Evolutionary conservation across 1,139 yeast genomes (phyloP), one percentile per base, ranked within the genome.

Genomic region (Pichia sp.): DNA sequence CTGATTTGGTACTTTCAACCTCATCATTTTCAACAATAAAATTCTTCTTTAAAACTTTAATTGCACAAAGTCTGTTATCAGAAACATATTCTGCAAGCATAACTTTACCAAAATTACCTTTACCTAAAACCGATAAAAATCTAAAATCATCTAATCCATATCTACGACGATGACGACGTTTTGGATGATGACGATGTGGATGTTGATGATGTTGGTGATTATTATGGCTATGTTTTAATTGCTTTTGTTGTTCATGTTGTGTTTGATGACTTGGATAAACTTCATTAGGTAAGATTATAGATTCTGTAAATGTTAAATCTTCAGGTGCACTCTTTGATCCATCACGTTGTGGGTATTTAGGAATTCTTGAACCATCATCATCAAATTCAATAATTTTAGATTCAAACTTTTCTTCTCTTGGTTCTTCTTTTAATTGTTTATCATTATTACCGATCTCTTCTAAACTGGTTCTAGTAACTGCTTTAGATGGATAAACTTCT

Each of bases 91-190:
- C 95, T 2, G 96, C 97, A 52, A 91, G 73, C 89, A 91, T 86
- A 44, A 91, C 97, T 60, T 91, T 91, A 65, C 98, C 98, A 61
- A 91, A 91, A 61, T 91, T 91, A 65, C 97, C 98, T 60, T 88
- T 89, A 59, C 98, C 98, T 51, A 91, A 72, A 8, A 91, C 98
- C 10, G 96, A 94, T 56, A 91, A 68, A 56, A 91, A 83, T 56
- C 86, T 85, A 70, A 89, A 91, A 64, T 91, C 97, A 61, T 91
- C 97, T 51, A 91, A 73, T 0, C 97, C 96, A 45, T 89, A 82
- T 65, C 87, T 87, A 56, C 84, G 76, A 41, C 68, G 67, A 49
- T 63, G 69, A 40, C 69, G 71, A 43, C 71, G 59, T 29, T 43
- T 53, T 31, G 48, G 51, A 26, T 48, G 56, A 22, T 48, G 59